Conservation (phyloP, 805 yeast genomes). For the Maudiozyma saulgeensis region DNA sequence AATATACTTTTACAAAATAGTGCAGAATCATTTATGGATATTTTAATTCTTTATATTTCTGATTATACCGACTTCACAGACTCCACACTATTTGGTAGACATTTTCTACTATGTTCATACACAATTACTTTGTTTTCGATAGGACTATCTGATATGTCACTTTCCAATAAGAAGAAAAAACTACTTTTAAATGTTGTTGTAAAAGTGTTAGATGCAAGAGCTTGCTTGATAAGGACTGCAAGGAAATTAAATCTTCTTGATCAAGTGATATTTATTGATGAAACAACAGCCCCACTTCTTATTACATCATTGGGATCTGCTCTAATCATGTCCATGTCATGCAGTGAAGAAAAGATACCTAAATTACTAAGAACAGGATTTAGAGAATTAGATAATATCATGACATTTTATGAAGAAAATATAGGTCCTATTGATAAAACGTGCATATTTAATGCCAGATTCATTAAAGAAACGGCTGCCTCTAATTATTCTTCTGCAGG, state of each 20-base stretch:
- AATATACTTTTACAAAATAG: constrained; percentile 28
- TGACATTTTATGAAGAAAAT: constrained; percentile 19
- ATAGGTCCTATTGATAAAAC: constrained; percentile 15
- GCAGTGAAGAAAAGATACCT: constrained; percentile 17
- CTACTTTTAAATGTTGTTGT: constrained; percentile 30
- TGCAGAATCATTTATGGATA: constrained; percentile 27
- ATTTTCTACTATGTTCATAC: constrained; percentile 21
- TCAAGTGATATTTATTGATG: constrained; percentile 16
- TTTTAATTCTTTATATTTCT: constrained; percentile 11
- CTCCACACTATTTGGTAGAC: constrained; percentile 2
- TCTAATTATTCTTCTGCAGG: constrained; percentile 61
- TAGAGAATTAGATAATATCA: constrained; percentile 5
- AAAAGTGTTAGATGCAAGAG: constrained; percentile 30
- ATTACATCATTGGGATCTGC: constrained; percentile 39
- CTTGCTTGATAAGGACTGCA: constrained; percentile 19
- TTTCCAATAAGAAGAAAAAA: constrained; percentile 25
- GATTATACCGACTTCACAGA: constrained; percentile 3
- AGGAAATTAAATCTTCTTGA: constrained; percentile 16
- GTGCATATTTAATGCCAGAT: constrained; percentile 22
- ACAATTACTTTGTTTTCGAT: constrained; percentile 30
- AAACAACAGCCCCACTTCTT: constrained; percentile 22
- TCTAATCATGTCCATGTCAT: constrained; percentile 40
- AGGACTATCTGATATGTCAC: constrained; percentile 20
- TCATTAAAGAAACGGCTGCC: constrained; percentile 36
- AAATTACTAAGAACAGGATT: constrained; percentile 6